Base-by-base conservation (phyloP, 108 stramenopile species). In the Nitzschia palea region DNA sequence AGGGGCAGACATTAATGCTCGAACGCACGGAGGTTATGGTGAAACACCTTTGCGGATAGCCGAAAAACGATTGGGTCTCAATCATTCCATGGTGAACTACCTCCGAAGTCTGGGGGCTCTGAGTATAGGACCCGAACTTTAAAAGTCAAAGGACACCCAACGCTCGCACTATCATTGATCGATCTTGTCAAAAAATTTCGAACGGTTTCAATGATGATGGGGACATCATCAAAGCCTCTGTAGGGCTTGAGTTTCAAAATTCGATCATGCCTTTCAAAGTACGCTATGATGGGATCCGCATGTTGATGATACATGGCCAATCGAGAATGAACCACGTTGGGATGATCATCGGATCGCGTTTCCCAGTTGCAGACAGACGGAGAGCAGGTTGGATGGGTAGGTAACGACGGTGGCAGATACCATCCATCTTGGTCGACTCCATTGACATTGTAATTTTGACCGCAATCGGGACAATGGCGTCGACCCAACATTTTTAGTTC, bases 401-500 rank as follows among this genome's bases (percentile, higher is more conserved):
- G 92, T 20, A 90, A 61, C 12, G 70, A 70, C 1, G 90, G 78
- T 4, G 90, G 90, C 76, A 94, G 61, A 51, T 70, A 37, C 62
- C 81, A 94, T 2, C 78, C 86, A 59, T 63, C 62, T n/a, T 25
- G 3, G 44, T 86, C 52, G 0, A 94, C 88, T 27, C 80, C 76
- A 55, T 84, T 76, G 20, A 86, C 56, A 56, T 90, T 91, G 33
- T 77, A 88, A 48, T 76, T 73, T 45, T 52, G 56, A 14, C 68
- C 62, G 62, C 93, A 94, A 26, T 73, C 47, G 17, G 67, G 44
- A 57, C 90, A 94, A 31, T 69, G 55, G 35, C 93, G 78, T 47
- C 93, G 73, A 28, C 93, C 93, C 52, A 88, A 47, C 48, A 86
- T 53, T 62, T 94, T 91, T 26, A 76, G 71, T 43, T 78, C 65